A percentile compares a stretch with the other conserved stretches of the same genome.
These are phyloP conservation scores for Pestalotiopsis fici DNA, from an alignment of 2,329 filamentous ascomycete genomes.

Conservation along the genomic window DNA sequence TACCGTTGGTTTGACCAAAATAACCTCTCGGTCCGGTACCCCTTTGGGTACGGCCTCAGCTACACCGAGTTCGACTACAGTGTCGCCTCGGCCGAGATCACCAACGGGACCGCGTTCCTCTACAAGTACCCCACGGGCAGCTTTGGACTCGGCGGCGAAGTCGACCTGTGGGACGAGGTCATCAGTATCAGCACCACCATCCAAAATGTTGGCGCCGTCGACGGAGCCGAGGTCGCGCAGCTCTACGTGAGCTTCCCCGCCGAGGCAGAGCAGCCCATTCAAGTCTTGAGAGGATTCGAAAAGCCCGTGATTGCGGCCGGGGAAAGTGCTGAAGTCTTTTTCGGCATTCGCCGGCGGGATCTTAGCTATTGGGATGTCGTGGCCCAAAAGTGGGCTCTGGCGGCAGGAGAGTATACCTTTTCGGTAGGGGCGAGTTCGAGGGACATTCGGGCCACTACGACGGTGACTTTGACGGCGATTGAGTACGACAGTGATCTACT, in stretches of 20 bases:
- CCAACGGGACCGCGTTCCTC: slow-evolving; percentile 30
- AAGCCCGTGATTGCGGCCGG: slow-evolving; percentile 55
- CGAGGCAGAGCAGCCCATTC: slow-evolving; percentile 30
- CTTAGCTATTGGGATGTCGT: slow-evolving; percentile 65
- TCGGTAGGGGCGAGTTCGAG: background rate
- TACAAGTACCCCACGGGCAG: slow-evolving; percentile 45
- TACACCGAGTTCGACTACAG: slow-evolving; percentile 42
- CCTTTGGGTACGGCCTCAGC: slow-evolving; percentile 57
- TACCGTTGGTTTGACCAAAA: slow-evolving; percentile 55
- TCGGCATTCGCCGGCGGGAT: slow-evolving; percentile 61
- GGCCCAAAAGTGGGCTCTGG: slow-evolving; percentile 60
- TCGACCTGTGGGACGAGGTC: slow-evolving; percentile 55
- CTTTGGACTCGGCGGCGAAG: slow-evolving; percentile 52
- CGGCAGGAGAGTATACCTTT: slow-evolving; percentile 28
- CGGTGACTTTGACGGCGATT: background rate
- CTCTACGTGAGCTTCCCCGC: slow-evolving; percentile 57
- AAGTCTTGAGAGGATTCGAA: slow-evolving; percentile 63
- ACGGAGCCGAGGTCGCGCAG: slow-evolving; percentile 58
- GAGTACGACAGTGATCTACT: background rate
- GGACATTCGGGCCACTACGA: background rate
- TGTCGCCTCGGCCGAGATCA: background rate
- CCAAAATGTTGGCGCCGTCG: slow-evolving; percentile 50
- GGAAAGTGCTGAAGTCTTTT: slow-evolving; percentile 45
- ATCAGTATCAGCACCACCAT: slow-evolving; percentile 50
- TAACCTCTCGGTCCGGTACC: slow-evolving; percentile 50